Conservation (phyloP, 2,329 filamentous ascomycete species). For the Cercospora sp. region DNA sequence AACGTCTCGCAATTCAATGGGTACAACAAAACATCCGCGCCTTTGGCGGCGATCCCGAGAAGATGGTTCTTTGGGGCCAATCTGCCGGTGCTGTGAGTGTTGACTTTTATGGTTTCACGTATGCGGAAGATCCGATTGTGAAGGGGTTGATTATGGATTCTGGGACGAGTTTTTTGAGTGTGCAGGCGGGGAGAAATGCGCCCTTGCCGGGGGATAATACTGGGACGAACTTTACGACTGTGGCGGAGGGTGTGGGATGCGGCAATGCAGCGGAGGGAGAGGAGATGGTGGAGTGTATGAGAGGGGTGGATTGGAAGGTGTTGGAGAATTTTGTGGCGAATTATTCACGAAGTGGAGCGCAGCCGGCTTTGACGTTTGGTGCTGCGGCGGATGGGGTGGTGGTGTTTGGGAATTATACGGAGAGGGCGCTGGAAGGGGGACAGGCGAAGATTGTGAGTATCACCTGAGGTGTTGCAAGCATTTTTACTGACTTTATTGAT, state of each 20-base stretch:
- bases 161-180: slow-evolving; percentile 38
- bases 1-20: slow-evolving; percentile 56
- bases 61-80: slow-evolving; percentile 35
- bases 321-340: slow-evolving; percentile 24
- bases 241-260: slow-evolving; percentile 26
- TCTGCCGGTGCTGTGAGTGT: slow-evolving; percentile 32
- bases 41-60: slow-evolving; percentile 50
- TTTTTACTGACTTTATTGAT: not conserved
- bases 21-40: slow-evolving; percentile 50
- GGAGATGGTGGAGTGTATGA: slow-evolving; percentile 22
- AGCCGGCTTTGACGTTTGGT: slow-evolving; percentile 35
- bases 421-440: slow-evolving; percentile 24
- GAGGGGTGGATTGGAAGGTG: slow-evolving; percentile 16
- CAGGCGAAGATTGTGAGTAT: slow-evolving; percentile 41
- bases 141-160: slow-evolving; percentile 43
- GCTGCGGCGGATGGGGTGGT: slow-evolving; percentile 31
- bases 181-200: not conserved
- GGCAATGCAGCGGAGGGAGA: slow-evolving; percentile 33
- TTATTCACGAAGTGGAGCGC: slow-evolving; percentile 17
- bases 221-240: slow-evolving; percentile 32
- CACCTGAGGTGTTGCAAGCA: not conserved
- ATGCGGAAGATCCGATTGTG: slow-evolving; percentile 41
- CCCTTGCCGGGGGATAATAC: slow-evolving; percentile 15
- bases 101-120: slow-evolving; percentile 40
- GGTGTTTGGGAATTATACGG: slow-evolving; percentile 34